Base-by-base conservation (phyloP, 2,329 filamentous ascomycete genomes). In the Emmonsiellopsis sp. region DNA sequence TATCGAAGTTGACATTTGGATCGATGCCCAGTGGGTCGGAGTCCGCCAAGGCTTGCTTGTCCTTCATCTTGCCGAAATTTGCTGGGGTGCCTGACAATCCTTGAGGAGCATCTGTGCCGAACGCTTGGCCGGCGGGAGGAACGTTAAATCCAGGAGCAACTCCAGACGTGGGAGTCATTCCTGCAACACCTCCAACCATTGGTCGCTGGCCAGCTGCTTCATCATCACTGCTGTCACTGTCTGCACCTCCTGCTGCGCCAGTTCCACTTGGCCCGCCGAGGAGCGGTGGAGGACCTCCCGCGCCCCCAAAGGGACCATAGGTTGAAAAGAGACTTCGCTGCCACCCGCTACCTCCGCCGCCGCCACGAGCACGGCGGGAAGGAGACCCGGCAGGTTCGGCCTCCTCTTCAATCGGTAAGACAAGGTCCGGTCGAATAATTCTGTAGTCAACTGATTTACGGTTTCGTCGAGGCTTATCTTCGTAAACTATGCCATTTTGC, bases 201-300 rank as follows among this genome's bases (percentile, higher is more conserved):
- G 78, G 81, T 55, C 86, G 81, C 58, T 84, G 82, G 58, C 80
- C 78, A 70, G 82, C 83, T 65, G 98, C 93, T 35, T 49, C 46
- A 61, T 98, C 93, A 62, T 98, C 93, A 67, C 93, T 98, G 69
- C 90, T 96, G 67, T 98, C 93, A 5, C 92, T 95, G 63, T 97
- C 93, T 7, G 84, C 87, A 51, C 86, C 88, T 31, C 85, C 90
- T 56, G 82, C 82, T 20, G 87, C 87, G 53, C 85, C 86, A 76
- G 65, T 65, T 15, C 66, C 66, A n/a, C 85, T 87, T 5, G 87
- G 85, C 1, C 88, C 89, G 56, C 78, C 83, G 53, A 92, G 79
- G 10, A 93, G 76, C 13, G 89, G 82, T 34, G 84, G 79, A 42
- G 79, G 79, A 37, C 88, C 88, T 43, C 85, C 83, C 45, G 87